Percentiles rank a stretch among this genome's conserved stretches.
phyloP scores from a whole-genome alignment of 768 basidiomycete species.

The Podaxis carcinomalis region DNA sequence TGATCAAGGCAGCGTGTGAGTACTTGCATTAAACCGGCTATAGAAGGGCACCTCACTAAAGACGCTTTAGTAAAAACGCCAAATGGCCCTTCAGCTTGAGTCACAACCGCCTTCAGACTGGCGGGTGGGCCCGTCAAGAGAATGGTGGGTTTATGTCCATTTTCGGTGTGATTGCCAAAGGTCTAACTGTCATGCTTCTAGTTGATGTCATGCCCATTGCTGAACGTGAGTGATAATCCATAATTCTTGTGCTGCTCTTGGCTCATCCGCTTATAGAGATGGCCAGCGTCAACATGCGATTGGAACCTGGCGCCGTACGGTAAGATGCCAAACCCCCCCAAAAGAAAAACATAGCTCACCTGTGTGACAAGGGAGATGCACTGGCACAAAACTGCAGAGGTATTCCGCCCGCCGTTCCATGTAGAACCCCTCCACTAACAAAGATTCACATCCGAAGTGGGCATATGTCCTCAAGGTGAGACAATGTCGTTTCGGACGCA shows the following conservation, averaged over 20 bases:
- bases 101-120: slow-evolving; percentile 51
- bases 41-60: not conserved
- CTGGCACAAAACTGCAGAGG: slow-evolving; percentile 49
- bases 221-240: slow-evolving; percentile 25
- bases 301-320: slow-evolving; percentile 47
- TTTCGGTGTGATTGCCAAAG: not conserved
- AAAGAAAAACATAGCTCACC: not conserved
- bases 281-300: slow-evolving; percentile 50
- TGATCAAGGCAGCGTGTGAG: slow-evolving; percentile 40
- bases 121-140: slow-evolving; percentile 59
- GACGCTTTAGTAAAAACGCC: slow-evolving; percentile 34
- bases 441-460: slow-evolving; percentile 31
- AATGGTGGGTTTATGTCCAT: slow-evolving; percentile 30
- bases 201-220: slow-evolving; percentile 48
- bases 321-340: slow-evolving; percentile 13
- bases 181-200: slow-evolving; percentile 16
- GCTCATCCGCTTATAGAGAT: slow-evolving; percentile 18
- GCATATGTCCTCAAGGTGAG: slow-evolving; percentile 44
- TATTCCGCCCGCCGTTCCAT: slow-evolving; percentile 11
- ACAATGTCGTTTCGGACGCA: not conserved
- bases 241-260: not conserved
- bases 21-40: not conserved
- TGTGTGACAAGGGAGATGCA: slow-evolving; percentile 41
- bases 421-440: not conserved
- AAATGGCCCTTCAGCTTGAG: slow-evolving; percentile 58